phyloP scores from a whole-genome alignment of 805 yeast species.

The Wickerhamiella galacta region DNA sequence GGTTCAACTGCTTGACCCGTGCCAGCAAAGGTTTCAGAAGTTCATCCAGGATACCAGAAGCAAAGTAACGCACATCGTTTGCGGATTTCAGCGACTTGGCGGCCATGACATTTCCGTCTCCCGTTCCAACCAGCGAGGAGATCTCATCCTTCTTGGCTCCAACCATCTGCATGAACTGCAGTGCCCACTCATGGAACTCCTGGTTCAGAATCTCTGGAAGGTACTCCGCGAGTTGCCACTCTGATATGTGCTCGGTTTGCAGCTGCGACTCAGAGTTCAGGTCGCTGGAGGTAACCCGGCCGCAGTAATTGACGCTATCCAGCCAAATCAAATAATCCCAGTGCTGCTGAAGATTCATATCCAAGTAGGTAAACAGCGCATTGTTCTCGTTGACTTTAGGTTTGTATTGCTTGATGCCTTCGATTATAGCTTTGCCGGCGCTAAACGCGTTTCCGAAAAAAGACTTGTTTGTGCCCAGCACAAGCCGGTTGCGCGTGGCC shows the following conservation, averaged over 20 bases:
- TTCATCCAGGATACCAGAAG: slow-evolving; percentile 23
- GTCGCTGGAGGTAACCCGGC: slow-evolving; percentile 23
- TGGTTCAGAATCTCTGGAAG: slow-evolving; percentile 59
- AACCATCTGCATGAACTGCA: slow-evolving; percentile 55
- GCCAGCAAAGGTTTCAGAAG: slow-evolving; percentile 49
- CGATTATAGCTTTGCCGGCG: slow-evolving; percentile 4
- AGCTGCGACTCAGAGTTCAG: background rate
- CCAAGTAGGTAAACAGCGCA: slow-evolving; percentile 70
- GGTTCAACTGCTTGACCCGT: slow-evolving; percentile 46
- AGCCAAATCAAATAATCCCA: slow-evolving; percentile 96
- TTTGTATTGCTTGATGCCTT: slow-evolving; percentile 27
- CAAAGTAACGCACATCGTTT: slow-evolving; percentile 12
- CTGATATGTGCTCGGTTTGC: background rate
- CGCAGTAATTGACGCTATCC: slow-evolving; percentile 81
- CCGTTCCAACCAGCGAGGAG: slow-evolving; percentile 22
- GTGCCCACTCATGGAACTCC: slow-evolving; percentile 80
- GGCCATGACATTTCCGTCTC: background rate
- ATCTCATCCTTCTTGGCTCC: slow-evolving; percentile 26
- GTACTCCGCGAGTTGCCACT: slow-evolving; percentile 68
- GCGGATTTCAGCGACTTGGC: background rate
- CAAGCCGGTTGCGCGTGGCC: slow-evolving; percentile 35
- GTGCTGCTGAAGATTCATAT: slow-evolving; percentile 51
- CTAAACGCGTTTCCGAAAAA: slow-evolving; percentile 53
- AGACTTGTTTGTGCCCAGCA: slow-evolving; percentile 58
- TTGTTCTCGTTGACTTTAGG: slow-evolving; percentile 54